Evolutionary conservation across 495 filamentous ascomycete genomes (phyloP), one percentile per base, ranked within the genome.

Genomic region (Trichoderma asperelloides): DNA sequence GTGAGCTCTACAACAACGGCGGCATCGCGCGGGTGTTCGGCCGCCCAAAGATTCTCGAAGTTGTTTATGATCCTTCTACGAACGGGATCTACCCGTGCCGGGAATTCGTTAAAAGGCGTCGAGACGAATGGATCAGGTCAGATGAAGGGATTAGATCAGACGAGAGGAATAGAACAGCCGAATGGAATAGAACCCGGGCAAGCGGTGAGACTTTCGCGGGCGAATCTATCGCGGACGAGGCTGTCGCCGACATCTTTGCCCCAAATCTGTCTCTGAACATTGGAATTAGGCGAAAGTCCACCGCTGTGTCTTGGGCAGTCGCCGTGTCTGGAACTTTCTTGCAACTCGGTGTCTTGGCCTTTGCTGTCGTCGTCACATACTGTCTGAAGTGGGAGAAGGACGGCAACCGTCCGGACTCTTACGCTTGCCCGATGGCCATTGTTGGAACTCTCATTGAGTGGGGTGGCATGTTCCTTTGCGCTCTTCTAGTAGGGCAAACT

Each of bases 1-100:
- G 77, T 63, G 77, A 85, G 69, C 66, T 84, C 0, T 84, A 79
- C 68, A 78, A 78, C 39, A 72, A 79, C 64, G 76, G 78, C 5
- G 76, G 74, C 68, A 75, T 76, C 43, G 70, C 70, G 0, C 66
- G 76, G 1, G 69, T 71, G 0, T 66, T 78, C 9, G 73, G 77
- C 2, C 64, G 73, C 13, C 70, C 74, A 1, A 79, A 76, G 64
- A 77, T 69, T n/a, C 68, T 65, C 66, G 75, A 68, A 67, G 67
- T 81, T 21, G 47, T 51, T 1, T 51, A 51, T 25, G 47, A 51
- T 21, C 18, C 47, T 4, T 11, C 18, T 21, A 21, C 3, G 18
- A 51, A 51, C 7, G 47, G 47, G 4, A 51, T 51, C 5, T 21
- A 51, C 11, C n/a, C 21, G 5, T 51, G 8, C 23, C 47, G 47